Evolutionary conservation across 768 basidiomycete genomes (phyloP).

Genomic region (Mycena chlorophos): DNA sequence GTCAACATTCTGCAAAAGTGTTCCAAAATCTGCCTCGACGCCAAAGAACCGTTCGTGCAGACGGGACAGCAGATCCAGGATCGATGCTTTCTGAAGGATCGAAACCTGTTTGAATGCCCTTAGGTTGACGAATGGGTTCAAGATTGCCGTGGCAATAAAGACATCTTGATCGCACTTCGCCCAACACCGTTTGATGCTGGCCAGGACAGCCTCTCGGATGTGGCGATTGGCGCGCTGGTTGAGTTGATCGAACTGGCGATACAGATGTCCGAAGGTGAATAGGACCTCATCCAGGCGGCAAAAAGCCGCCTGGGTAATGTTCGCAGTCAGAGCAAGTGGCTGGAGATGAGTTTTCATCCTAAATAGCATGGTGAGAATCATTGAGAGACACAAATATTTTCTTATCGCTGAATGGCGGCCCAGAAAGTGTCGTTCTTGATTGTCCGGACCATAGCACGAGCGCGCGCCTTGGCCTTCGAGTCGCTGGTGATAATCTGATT

Average conservation of each 20-base stretch:
- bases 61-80: neutral
- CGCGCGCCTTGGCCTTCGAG: conserved; percentile 25
- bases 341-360: conserved; percentile 31
- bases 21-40: neutral
- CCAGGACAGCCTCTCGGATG: conserved; percentile 23
- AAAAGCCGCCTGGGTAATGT: conserved; percentile 28
- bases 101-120: conserved; percentile 32
- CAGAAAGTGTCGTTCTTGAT: conserved; percentile 34
- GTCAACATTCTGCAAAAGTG: neutral
- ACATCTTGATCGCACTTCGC: conserved; percentile 27
- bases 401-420: conserved; percentile 30
- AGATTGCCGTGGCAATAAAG: conserved; percentile 23
- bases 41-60: neutral
- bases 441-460: conserved; percentile 28
- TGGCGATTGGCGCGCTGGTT: conserved; percentile 5
- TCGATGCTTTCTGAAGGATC: neutral
- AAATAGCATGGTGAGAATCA: conserved; percentile 3
- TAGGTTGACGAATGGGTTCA: conserved; percentile 5
- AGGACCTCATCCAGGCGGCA: conserved; percentile 33
- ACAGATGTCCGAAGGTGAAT: conserved; percentile 31
- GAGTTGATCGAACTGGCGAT: conserved; percentile 1
- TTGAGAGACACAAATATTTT: neutral
- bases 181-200: conserved; percentile 29
- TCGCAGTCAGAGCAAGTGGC: too few relatives aligned
- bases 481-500: conserved; percentile 27